phyloP scores from a whole-genome alignment of 768 basidiomycete species.

The Heimioporus sp. region DNA sequence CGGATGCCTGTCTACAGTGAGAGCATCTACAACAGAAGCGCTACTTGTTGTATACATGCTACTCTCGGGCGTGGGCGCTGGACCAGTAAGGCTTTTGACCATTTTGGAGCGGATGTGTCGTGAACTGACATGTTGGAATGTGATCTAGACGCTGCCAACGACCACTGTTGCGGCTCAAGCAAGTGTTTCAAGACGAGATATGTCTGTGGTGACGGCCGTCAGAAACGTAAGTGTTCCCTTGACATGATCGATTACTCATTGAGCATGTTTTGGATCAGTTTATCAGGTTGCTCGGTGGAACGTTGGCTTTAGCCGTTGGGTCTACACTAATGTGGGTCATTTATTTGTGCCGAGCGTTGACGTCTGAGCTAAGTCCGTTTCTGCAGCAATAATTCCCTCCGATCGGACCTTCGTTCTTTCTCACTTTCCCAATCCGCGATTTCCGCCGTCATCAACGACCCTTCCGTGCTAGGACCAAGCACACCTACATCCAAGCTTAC shows the following conservation, averaged over 20 bases:
- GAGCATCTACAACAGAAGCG: constrained; percentile 42
- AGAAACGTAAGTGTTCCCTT: constrained; percentile 45
- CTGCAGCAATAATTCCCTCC: constrained; percentile 47
- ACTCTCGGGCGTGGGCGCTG: constrained; percentile 58
- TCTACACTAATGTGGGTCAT: constrained; percentile 50
- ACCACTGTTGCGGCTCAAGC: constrained; percentile 75
- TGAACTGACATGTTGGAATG: neutral
- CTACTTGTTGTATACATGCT: constrained; percentile 60
- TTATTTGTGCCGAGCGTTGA: constrained; percentile 4
- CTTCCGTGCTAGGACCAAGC: constrained; percentile 34
- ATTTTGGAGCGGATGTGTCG: neutral
- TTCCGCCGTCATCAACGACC: constrained; percentile 48
- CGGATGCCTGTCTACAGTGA: constrained; percentile 67
- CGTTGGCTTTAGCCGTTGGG: constrained; percentile 61
- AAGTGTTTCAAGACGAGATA: constrained; percentile 64
- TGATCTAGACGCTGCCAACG: constrained; percentile 50
- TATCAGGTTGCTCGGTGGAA: constrained; percentile 67
- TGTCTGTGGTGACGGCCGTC: constrained; percentile 73
- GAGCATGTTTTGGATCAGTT: constrained; percentile 42
- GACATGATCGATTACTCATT: neutral
- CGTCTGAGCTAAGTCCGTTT: neutral
- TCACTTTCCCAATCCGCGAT: constrained; percentile 38
- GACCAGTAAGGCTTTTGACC: constrained; percentile 41
- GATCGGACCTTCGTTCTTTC: constrained; percentile 38
- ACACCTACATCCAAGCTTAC: constrained; percentile 32